Conservation (phyloP, 768 basidiomycete genomes). For the Tylopilus intermedius region DNA sequence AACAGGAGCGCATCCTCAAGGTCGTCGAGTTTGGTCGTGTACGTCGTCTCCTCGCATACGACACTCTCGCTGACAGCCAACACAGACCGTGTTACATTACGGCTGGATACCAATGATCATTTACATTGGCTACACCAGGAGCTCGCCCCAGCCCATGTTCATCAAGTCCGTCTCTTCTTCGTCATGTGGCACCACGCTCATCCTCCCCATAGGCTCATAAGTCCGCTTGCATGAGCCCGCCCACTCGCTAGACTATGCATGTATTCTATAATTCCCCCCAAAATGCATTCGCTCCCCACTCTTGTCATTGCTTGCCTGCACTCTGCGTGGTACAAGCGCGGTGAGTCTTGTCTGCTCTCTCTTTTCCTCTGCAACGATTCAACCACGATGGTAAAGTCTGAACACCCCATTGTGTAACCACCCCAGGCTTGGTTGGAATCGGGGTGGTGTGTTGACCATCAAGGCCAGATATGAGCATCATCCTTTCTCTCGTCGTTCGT, state of each 20-base stretch:
- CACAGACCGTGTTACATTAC: slow-evolving; percentile 84
- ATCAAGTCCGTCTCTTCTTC: slow-evolving; percentile 74
- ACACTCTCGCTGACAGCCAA: slow-evolving; percentile 1
- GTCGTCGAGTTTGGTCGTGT: slow-evolving; percentile 79
- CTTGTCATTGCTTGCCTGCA: not conserved
- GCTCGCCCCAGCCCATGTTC: slow-evolving; percentile 89
- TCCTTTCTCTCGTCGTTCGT: not conserved
- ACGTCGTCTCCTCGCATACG: slow-evolving; percentile 28
- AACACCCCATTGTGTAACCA: slow-evolving; percentile 44
- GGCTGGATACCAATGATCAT: slow-evolving; percentile 97
- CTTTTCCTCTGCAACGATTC: slow-evolving; percentile 40
- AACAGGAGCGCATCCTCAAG: slow-evolving; percentile 73
- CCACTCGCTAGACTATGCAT: slow-evolving; percentile 16
- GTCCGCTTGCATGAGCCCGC: slow-evolving; percentile 72
- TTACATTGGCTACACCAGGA: slow-evolving; percentile 88
- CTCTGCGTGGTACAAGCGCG: not conserved
- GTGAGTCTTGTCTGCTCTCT: slow-evolving; percentile 27
- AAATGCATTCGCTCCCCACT: slow-evolving; percentile 13
- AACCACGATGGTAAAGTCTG: slow-evolving; percentile 48
- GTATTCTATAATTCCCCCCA: slow-evolving; percentile 25
- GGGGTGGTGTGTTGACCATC: slow-evolving; percentile 51
- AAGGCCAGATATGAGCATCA: slow-evolving; percentile 86
- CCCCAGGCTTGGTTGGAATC: slow-evolving; percentile 44
- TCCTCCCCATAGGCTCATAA: slow-evolving; percentile 65
- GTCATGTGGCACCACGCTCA: not conserved